Percentiles rank a stretch among this genome's conserved stretches.
Conservation (phyloP, 192 early-diverging fungal species). For the Martensiomyces pterosporus region DNA sequence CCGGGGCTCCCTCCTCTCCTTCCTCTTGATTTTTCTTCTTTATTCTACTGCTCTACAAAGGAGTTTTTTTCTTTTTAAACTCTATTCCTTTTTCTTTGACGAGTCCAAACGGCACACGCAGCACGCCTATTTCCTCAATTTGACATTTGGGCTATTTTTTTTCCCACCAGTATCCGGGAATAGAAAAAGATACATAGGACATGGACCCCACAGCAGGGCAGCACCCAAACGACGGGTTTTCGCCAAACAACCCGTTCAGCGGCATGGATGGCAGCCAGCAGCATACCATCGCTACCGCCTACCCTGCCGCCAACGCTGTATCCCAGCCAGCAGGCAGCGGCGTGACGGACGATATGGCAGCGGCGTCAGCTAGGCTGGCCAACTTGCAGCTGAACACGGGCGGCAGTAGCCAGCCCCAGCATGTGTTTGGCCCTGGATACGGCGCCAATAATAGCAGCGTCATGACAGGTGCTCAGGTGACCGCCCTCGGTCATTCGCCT, state of each 20-base stretch:
- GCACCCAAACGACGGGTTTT: conserved; percentile 13
- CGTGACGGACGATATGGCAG: conserved; percentile 16
- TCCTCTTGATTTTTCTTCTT: background rate
- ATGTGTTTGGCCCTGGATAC: no score
- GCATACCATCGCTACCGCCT: background rate
- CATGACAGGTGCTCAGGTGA: conserved; percentile 22
- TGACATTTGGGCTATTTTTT: no score
- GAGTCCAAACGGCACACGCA: no score
- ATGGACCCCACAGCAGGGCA: conserved; percentile 18
- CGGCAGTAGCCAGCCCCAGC: no score
- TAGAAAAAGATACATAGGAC: conserved; percentile 1
- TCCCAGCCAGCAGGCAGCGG: conserved; percentile 7
- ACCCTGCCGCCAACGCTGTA: conserved; percentile 8
- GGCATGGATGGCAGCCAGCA: conserved; percentile 11
- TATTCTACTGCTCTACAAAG: conserved; percentile 6
- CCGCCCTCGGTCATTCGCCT: no score
- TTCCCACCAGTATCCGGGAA: background rate
- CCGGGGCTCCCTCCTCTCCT: background rate
- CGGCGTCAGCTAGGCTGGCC: conserved; percentile 31
- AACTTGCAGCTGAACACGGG: conserved; percentile 33
- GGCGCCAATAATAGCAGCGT: no score
- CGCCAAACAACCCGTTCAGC: conserved; percentile 46
- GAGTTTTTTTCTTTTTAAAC: background rate
- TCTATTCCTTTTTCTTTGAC: background rate
- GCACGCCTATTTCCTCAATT: no score